Percentiles rank a stretch among this genome's conserved stretches.
Evolutionary conservation across 331 rosid species (phyloP).

Genomic region (Rhamnella rubrinervis): DNA sequence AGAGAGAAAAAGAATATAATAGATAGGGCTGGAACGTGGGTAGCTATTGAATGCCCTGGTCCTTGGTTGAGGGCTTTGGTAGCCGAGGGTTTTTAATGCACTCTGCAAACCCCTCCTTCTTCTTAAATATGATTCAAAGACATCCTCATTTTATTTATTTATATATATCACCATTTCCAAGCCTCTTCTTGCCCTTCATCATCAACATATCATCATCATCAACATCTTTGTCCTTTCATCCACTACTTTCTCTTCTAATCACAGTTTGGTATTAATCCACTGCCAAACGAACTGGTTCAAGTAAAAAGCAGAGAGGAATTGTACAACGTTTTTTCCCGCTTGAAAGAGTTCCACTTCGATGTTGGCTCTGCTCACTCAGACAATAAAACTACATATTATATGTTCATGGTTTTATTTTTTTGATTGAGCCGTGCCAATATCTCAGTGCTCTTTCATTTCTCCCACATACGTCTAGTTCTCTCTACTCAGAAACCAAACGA

Average conservation of each 20-base stretch:
- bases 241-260: neutral
- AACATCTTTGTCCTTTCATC: neutral
- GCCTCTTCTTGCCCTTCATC: slow-evolving; percentile 6
- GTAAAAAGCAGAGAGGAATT: no score
- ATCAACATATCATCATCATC: neutral
- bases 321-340: neutral
- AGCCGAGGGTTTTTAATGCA: slow-evolving; percentile 27
- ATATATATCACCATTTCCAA: neutral
- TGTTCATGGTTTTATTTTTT: neutral
- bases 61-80: slow-evolving; percentile 29
- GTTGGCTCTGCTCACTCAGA: slow-evolving; percentile 49
- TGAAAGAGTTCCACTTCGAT: slow-evolving; percentile 34
- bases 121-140: slow-evolving; percentile 16
- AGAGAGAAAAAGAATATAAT: slow-evolving; percentile 17
- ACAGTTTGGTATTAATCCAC: no score
- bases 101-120: neutral
- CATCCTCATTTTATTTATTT: slow-evolving; percentile 14
- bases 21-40: neutral
- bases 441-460: slow-evolving; percentile 38
- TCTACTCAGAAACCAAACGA: neutral
- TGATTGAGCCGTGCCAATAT: slow-evolving; percentile 61
- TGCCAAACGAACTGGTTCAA: no score
- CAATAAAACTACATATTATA: neutral
- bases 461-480: neutral
- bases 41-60: slow-evolving; percentile 18